Evolutionary conservation across 1,284 basidiomycete genomes (phyloP), one percentile per base, ranked within the genome.

Genomic region (Fistulinella staudtii): DNA sequence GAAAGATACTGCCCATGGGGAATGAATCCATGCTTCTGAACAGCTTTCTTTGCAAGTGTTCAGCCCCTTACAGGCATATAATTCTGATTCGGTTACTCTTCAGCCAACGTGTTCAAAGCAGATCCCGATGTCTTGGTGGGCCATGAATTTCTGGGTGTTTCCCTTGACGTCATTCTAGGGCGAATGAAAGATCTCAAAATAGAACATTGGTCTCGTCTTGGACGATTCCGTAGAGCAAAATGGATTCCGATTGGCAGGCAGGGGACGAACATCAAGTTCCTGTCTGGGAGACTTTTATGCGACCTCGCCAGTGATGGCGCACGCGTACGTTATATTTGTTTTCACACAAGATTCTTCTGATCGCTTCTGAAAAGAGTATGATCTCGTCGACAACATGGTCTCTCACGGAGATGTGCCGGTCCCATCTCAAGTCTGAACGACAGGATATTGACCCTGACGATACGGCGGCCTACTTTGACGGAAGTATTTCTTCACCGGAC

Each of bases 341-440:
- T 8, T 35, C 8, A 29, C 5, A 11, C 3, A 7, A 14, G 7
- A 13, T 15, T 25, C 14, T 28, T 7, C 24, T 38, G 8, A 47
- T 43, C 13, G 1, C n/a, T 35, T 36, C 29, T 5, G 11, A 9
- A 17, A 51, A 93, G 89, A 84, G 86, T 29, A 94, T 95, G 89
- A 95, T 97, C 57, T 70, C 83, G 15, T 99, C 91, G 10, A 96
- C 87, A 21, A 98, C 95, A 1, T 99, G 96, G 96, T 96, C 94
- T 3, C 72, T 99, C 45, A 94, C 91, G 8, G 96, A 99, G 67
- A 98, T 97, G 91, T 92, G 89, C 67, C 80, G 77, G 51, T 92
- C 93, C 0, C 89, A 96, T 62, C 79, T 99, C 53, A 86, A 89
- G 52, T 78, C 80, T 47, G 82, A 86, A 41, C 74, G 93, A 31